These are phyloP conservation scores for Mangifera indica DNA, from an alignment of 345 rosid genomes.

Conservation along the genomic window DNA sequence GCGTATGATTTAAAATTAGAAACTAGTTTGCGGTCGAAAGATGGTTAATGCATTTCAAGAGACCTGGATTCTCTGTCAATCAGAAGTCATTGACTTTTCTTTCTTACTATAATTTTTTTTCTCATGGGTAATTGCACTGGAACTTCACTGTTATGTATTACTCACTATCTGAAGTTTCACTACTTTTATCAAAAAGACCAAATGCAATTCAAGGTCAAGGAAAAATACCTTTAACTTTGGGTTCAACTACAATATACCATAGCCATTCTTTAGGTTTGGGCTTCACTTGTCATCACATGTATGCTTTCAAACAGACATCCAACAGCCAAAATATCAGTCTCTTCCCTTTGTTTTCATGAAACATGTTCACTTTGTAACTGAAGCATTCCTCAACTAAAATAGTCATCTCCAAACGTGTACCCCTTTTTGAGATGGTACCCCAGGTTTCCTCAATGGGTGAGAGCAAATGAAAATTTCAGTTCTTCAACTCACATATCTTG, in stretches of 20 bases:
- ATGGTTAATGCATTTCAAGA: neutral
- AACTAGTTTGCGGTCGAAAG: no score
- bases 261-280: neutral
- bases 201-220: neutral
- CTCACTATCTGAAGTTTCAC: neutral
- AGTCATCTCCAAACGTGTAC: neutral
- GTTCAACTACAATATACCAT: neutral
- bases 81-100: neutral
- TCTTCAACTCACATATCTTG: neutral
- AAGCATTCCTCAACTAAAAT: constrained; percentile 3
- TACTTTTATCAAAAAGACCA: neutral
- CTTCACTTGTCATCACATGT: neutral
- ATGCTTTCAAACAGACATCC: constrained; percentile 2
- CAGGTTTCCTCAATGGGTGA: neutral
- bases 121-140: neutral
- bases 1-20: no score
- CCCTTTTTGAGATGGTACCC: constrained; percentile 3
- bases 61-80: neutral
- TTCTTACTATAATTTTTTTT: neutral
- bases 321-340: neutral
- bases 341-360: no score
- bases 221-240: neutral
- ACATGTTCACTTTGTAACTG: neutral
- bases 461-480: neutral
- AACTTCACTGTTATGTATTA: neutral